Evolutionary conservation across 1,284 basidiomycete species (phyloP), one percentile per base, ranked within the genome.

Genomic region (Cystobasidium slooffiae): DNA sequence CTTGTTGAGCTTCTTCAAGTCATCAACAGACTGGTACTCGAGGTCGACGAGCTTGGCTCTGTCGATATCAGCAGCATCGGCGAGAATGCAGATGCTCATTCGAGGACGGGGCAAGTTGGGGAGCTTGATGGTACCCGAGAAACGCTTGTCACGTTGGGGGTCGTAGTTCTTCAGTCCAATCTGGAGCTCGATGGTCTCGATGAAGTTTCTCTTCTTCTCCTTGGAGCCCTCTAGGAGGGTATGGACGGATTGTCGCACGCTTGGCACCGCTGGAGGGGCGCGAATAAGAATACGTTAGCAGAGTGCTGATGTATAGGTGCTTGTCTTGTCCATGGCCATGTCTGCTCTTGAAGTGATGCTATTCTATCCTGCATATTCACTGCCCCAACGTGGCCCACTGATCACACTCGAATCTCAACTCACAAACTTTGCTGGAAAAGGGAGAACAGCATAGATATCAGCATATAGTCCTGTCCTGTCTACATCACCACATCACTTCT

Each of bases 1-100:
- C 88, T 97, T 97, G 91, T 97, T 97, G 80, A 97, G 89, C 93
- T 99, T 99, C 87, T 99, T 99, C 86, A 99, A 88, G 86, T 99
- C 96, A 82, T 99, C 96, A 81, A 98, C 97, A 79, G 94, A 96
- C 95, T 97, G 98, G 80, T 80, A 96, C 84, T 97, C 94, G 79
- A 97, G 89, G 80, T 94, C 91, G 79, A 97, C 96, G 84, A 94
- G 91, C 88, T 97, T 97, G 75, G 94, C 94, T 83, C 94, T 92
- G 86, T 99, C 96, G 84, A 99, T 97, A 85, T 99, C 97, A 83
- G 91, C 91, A 64, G 95, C 96, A 86, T 99, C 96, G 78, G 95
- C 96, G 80, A 99, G 91, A 88, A 99, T 97, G 88, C 96, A 98
- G 83, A 99, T 90, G 81, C 92, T 92, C 96, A 99, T 98, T 86